These are phyloP conservation scores for Magnolia sinica DNA, from an alignment of 164 flowering plant genomes.

Conservation along the genomic window DNA sequence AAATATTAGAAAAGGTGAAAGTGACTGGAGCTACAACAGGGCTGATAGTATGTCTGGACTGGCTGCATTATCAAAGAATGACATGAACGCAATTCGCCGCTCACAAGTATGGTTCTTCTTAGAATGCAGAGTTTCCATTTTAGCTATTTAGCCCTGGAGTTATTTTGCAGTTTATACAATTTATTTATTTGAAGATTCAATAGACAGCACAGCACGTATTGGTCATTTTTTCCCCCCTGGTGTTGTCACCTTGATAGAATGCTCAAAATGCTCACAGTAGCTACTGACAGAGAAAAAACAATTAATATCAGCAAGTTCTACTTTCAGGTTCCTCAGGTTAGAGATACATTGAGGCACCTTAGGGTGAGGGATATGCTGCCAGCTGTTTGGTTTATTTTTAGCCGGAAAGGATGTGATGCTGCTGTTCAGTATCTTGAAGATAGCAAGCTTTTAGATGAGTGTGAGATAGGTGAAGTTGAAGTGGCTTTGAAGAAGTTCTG, in stretches of 20 bases:
- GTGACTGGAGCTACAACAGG: conserved; percentile 24
- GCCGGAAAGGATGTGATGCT: conserved; percentile 97
- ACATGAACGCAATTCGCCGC: conserved; percentile 65
- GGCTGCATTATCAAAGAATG: conserved; percentile 65
- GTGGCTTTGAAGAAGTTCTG: conserved; percentile 80
- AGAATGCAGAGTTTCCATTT: not conserved
- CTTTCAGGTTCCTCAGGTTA: conserved; percentile 80
- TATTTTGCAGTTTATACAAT: not conserved
- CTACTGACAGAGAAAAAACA: not conserved
- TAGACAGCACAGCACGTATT: not conserved
- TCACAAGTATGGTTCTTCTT: conserved; percentile 55
- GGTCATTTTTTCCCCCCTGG: not conserved
- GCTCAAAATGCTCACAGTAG: not conserved
- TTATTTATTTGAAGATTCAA: not conserved
- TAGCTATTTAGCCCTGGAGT: not conserved
- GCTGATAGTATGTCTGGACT: conserved; percentile 25
- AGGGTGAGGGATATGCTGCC: conserved; percentile 85
- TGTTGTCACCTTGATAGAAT: not conserved
- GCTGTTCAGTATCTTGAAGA: conserved; percentile 85
- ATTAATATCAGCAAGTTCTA: not conserved
- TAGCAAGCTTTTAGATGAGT: conserved; percentile 70
- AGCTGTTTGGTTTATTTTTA: conserved; percentile 94
- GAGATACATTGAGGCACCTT: conserved; percentile 79
- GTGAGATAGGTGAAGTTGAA: conserved; percentile 77
- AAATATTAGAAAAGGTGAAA: conserved; percentile 49